A percentile compares a stretch with the other conserved stretches of the same genome.
These are phyloP conservation scores for Candida quercuum DNA, from an alignment of 805 yeast genomes.

Conservation along the genomic window DNA sequence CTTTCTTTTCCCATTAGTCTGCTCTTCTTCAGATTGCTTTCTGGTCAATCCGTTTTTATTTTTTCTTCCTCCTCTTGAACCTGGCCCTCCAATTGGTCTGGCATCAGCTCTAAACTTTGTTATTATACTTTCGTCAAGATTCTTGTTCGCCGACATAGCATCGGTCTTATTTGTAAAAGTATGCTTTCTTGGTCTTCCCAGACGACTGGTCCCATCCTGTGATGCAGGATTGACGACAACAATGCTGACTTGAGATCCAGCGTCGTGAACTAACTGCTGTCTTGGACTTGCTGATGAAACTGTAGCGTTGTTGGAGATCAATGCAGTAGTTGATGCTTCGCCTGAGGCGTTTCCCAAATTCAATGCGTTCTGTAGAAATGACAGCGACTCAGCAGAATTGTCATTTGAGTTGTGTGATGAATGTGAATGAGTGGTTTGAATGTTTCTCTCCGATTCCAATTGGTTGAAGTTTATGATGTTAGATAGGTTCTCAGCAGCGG, in stretches of 20 bases:
- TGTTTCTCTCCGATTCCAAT: conserved; percentile 14
- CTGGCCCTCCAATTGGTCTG: conserved; percentile 22
- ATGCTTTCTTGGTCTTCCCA: conserved; percentile 23
- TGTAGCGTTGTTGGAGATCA: neutral
- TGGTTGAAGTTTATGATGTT: conserved; percentile 22
- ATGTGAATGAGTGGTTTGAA: neutral
- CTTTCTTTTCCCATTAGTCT: conserved; percentile 2
- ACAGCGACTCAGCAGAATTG: conserved; percentile 1
- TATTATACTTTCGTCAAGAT: conserved; percentile 18
- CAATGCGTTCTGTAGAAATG: conserved; percentile 11
- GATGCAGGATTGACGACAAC: conserved; percentile 25
- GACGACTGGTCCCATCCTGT: conserved; percentile 18
- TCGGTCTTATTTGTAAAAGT: neutral
- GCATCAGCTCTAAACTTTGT: conserved; percentile 23
- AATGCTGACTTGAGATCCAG: conserved; percentile 18
- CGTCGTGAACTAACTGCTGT: conserved; percentile 19
- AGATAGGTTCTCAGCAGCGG: conserved; percentile 22
- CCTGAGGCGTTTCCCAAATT: neutral
- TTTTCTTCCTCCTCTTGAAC: conserved; percentile 23
- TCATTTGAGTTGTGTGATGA: neutral
- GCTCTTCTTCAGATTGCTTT: neutral
- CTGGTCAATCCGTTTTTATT: neutral
- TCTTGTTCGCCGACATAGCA: conserved; percentile 10
- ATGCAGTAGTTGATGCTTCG: neutral
- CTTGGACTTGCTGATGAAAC: conserved; percentile 10